phyloP scores from a whole-genome alignment of 2,329 filamentous ascomycete genomes.

The Diaporthe amygdali region DNA sequence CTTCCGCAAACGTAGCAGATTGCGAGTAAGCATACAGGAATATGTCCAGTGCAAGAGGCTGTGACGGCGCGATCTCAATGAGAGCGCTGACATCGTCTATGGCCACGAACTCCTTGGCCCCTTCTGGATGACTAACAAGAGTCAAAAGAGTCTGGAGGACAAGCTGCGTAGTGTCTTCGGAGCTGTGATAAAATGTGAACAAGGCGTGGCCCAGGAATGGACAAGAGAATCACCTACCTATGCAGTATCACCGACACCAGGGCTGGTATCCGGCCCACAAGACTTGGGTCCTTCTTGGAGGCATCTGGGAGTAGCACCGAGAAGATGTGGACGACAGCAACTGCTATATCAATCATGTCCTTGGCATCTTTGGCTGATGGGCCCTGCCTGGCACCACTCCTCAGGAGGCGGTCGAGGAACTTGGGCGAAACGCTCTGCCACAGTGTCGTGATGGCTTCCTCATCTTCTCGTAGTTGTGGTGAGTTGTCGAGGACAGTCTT shows the following conservation, averaged over 20 bases:
- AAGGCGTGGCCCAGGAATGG: background rate
- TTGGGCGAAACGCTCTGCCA: conserved; percentile 67
- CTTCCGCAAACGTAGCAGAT: conserved; percentile 40
- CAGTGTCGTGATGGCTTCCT: conserved; percentile 49
- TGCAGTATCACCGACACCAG: conserved; percentile 59
- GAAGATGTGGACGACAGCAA: conserved; percentile 69
- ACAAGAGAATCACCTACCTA: conserved; percentile 48
- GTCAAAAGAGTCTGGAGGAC: conserved; percentile 63
- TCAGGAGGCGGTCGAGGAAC: conserved; percentile 68
- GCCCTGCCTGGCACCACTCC: conserved; percentile 49
- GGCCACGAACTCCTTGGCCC: conserved; percentile 53
- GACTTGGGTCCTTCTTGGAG: conserved; percentile 47
- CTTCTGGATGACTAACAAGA: conserved; percentile 57
- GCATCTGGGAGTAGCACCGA: conserved; percentile 58
- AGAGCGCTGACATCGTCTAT: conserved; percentile 60
- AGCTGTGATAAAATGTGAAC: conserved; percentile 41
- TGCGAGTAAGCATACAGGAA: conserved; percentile 63
- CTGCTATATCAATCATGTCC: conserved; percentile 68
- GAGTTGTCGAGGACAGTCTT: conserved; percentile 70
- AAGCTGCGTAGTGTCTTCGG: conserved; percentile 55
- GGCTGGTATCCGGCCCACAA: conserved; percentile 58
- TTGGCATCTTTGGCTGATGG: conserved; percentile 49
- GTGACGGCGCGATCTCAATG: conserved; percentile 59
- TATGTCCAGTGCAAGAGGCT: conserved; percentile 60
- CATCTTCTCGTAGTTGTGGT: conserved; percentile 53